Conservation (phyloP, 805 yeast genomes). For the Candida cerambycidarum region DNA sequence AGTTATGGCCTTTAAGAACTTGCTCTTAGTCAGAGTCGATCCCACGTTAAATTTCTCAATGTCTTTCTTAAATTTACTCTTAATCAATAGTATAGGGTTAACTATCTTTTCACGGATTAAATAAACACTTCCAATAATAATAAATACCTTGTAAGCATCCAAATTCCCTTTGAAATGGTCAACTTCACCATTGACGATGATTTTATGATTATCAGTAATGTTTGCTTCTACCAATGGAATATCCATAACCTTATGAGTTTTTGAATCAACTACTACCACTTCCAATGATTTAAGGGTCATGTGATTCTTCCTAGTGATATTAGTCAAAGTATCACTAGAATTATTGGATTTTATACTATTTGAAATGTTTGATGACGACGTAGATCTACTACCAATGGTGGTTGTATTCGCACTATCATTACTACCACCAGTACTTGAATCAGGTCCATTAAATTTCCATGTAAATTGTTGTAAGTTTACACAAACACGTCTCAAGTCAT, state of each 20-base stretch:
- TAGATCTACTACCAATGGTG: too few species aligned
- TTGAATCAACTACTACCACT: conserved; percentile 6
- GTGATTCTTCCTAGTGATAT: background rate
- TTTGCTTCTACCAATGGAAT: conserved; percentile 21
- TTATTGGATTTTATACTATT: background rate
- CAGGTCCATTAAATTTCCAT: background rate
- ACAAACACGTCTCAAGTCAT: conserved; percentile 20
- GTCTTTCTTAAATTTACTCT: conserved; percentile 24
- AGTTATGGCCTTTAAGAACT: background rate
- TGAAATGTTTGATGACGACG: too few species aligned
- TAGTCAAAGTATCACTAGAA: background rate
- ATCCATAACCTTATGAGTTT: conserved; percentile 16
- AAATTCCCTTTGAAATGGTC: conserved; percentile 20
- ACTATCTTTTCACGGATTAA: conserved; percentile 29
- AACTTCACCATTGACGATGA: conserved; percentile 2
- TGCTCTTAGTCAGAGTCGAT: background rate
- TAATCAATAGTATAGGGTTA: conserved; percentile 27
- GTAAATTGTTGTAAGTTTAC: conserved; percentile 14
- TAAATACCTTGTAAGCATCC: conserved; percentile 33
- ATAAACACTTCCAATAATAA: conserved; percentile 33
- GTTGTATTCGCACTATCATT: too few species aligned
- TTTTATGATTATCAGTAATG: background rate
- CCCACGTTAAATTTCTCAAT: background rate
- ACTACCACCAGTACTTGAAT: background rate
- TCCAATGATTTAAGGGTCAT: background rate